These are phyloP conservation scores for Penicillium mononematosum DNA, from an alignment of 495 filamentous ascomycete genomes.

Conservation along the genomic window DNA sequence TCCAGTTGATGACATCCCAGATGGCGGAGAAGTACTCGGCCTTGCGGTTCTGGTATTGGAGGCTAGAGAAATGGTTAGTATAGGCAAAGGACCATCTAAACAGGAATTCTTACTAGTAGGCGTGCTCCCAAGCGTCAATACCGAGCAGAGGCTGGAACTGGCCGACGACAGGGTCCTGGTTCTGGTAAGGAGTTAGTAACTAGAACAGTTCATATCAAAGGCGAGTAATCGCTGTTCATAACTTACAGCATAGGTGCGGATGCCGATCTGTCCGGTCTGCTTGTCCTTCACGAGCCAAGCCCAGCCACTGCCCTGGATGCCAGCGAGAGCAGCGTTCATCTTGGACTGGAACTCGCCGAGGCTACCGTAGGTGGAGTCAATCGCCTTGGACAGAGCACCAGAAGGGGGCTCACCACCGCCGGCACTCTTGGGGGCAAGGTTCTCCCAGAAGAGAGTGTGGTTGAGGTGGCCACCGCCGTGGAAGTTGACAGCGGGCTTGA, in stretches of 20 bases:
- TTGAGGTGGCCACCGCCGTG: conserved; percentile 93
- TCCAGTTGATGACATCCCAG: conserved; percentile 99
- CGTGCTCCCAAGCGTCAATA: conserved; percentile 97
- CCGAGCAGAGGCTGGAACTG: conserved; percentile 84
- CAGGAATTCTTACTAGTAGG: conserved; percentile 59
- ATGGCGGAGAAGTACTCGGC: conserved; percentile 95
- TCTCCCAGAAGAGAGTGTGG: conserved; percentile 92
- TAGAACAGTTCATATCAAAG: background rate
- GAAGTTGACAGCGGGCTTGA: conserved; percentile 92
- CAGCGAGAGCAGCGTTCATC: conserved; percentile 75
- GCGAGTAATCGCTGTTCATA: background rate
- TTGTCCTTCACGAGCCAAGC: conserved; percentile 90
- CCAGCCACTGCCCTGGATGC: conserved; percentile 94
- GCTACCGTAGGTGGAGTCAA: conserved; percentile 73
- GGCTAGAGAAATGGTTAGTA: conserved; percentile 52
- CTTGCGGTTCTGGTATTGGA: conserved; percentile 99
- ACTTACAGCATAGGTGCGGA: conserved; percentile 72
- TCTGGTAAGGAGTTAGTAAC: conserved; percentile 39
- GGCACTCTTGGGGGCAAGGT: conserved; percentile 69
- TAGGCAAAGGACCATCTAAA: conserved; percentile 17
- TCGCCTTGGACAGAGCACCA: conserved; percentile 63
- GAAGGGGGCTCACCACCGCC: conserved; percentile 76
- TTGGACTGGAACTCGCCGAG: conserved; percentile 71
- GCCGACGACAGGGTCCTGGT: conserved; percentile 92
- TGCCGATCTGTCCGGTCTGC: conserved; percentile 67